A percentile compares a stretch with the other conserved stretches of the same genome.
Evolutionary conservation across 345 rosid genomes (phyloP).

Genomic region (rapeseed (Brassica napus)): DNA sequence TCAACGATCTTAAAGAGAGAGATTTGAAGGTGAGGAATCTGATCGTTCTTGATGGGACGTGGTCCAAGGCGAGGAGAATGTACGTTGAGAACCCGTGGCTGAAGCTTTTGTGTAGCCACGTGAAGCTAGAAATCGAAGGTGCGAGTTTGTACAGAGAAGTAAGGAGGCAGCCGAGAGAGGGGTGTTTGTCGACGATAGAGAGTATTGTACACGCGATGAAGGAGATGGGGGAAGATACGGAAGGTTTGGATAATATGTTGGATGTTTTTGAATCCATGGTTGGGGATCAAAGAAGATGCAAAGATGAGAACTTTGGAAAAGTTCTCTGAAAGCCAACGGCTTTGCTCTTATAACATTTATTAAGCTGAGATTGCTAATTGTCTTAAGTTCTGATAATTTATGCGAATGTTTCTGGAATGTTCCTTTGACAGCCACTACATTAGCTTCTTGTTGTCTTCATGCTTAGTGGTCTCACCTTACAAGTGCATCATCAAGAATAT

Average conservation of each 20-base stretch:
- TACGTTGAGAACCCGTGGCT: conserved; percentile 89
- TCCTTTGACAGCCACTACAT: too few species aligned
- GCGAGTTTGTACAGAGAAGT: conserved; percentile 71
- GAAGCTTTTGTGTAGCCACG: conserved; percentile 65
- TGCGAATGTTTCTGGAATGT: too few species aligned
- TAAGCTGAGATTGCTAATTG: not conserved
- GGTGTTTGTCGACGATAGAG: conserved; percentile 77
- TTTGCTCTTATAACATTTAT: not conserved
- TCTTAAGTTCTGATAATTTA: too few species aligned
- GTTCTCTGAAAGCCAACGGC: conserved; percentile 3
- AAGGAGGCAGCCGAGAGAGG: conserved; percentile 72
- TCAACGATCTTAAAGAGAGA: conserved; percentile 49
- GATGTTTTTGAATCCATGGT: conserved; percentile 83
- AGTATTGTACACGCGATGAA: conserved; percentile 72
- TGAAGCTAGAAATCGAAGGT: conserved; percentile 62
- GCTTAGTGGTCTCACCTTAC: not conserved
- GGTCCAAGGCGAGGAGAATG: conserved; percentile 80
- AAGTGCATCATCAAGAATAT: too few species aligned
- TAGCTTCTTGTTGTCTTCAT: not conserved
- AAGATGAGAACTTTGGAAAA: conserved; percentile 52
- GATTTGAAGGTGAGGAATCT: conserved; percentile 56
- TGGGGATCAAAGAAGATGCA: conserved; percentile 68
- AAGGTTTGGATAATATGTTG: conserved; percentile 61
- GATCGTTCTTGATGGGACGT: conserved; percentile 86
- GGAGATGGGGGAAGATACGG: conserved; percentile 51